Conservation (phyloP, 2,329 filamentous ascomycete species). For the Pseudogymnoascus sp. region DNA sequence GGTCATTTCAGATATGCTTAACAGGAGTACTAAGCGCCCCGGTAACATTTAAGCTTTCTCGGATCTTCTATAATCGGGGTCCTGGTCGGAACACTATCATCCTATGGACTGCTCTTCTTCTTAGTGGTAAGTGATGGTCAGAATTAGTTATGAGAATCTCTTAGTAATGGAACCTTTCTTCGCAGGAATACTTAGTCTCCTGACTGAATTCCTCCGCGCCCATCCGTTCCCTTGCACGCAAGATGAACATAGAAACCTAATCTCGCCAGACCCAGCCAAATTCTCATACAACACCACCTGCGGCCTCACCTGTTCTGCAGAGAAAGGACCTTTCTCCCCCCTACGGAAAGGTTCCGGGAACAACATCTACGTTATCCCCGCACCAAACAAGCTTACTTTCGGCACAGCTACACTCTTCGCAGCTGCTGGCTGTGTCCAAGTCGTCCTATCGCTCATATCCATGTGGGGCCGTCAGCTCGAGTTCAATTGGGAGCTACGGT, state of each 20-base stretch:
- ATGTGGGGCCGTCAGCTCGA: slow-evolving; percentile 58
- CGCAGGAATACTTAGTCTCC: slow-evolving; percentile 51
- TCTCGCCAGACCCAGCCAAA: slow-evolving; percentile 27
- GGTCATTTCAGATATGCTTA: slow-evolving; percentile 58
- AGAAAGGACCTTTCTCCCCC: slow-evolving; percentile 43
- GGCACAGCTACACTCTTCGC: slow-evolving; percentile 51
- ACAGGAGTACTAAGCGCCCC: slow-evolving; percentile 59
- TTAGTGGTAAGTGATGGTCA: slow-evolving; percentile 40
- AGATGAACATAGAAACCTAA: slow-evolving; percentile 31
- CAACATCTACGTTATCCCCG: slow-evolving; percentile 56
- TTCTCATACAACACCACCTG: slow-evolving; percentile 44
- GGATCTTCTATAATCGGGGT: slow-evolving; percentile 55
- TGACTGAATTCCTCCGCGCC: slow-evolving; percentile 55
- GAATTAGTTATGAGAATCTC: neutral
- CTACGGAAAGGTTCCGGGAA: slow-evolving; percentile 47
- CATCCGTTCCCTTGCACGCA: slow-evolving; percentile 35
- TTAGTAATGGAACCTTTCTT: neutral
- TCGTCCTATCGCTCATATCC: slow-evolving; percentile 51
- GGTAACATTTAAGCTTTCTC: slow-evolving; percentile 51
- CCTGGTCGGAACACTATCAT: slow-evolving; percentile 59
- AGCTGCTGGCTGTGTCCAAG: slow-evolving; percentile 57
- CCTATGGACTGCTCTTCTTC: slow-evolving; percentile 53
- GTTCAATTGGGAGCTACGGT: slow-evolving; percentile 47
- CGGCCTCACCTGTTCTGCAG: slow-evolving; percentile 38
- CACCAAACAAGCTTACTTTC: slow-evolving; percentile 47